Base-by-base conservation (phyloP, 2,329 filamentous ascomycete genomes). In the Talaromyces sp. region DNA sequence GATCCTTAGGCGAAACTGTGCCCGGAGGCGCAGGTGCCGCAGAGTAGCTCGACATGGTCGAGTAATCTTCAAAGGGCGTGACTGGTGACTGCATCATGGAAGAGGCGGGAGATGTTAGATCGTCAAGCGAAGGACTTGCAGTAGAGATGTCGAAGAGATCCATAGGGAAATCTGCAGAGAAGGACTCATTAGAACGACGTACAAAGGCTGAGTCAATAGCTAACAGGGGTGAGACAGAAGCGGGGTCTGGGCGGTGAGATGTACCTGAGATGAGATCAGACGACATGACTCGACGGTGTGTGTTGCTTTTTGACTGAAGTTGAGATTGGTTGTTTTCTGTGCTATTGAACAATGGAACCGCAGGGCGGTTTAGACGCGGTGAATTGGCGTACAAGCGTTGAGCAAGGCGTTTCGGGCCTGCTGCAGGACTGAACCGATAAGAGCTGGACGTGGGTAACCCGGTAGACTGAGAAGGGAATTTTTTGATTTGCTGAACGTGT, bases 1-100 rank as follows among this genome's bases (percentile, higher is more conserved):
- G 81, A 70, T 96, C 92, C 75, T 90, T 88, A 22, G 92, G 92
- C 64, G 92, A 96, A 64, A 96, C 85, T 49, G 92, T 96, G 69
- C 83, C 85, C 28, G 66, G 55, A 32, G 69, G 72, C 63, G 73
- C 75, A 59, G 61, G 63, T 42, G 69, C 69, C 63, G 70, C 67
- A 54, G 77, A 72, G 17, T 30, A 53, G 13, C 19, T 47, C n/a
- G 57, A 30, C 70, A 81, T 82, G 73, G 69, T 47, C 62, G 63
- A 32, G 66, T 60, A 27, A 65, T 66, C 33, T 72, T 68, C 49
- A 65, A 63, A 32, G 64, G 65, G 9, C 68, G 67, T 47, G 68
- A 65, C 19, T 71, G 68, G 67, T 15, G 61, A 63, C 13, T 54
- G 57, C 61, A 63, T 60, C 52, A 64, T 51, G 65, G 65, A 17